Evolutionary conservation across 148 eudicot species (phyloP), one percentile per base, ranked within the genome.

Genomic region (Gaultheria prostrata): DNA sequence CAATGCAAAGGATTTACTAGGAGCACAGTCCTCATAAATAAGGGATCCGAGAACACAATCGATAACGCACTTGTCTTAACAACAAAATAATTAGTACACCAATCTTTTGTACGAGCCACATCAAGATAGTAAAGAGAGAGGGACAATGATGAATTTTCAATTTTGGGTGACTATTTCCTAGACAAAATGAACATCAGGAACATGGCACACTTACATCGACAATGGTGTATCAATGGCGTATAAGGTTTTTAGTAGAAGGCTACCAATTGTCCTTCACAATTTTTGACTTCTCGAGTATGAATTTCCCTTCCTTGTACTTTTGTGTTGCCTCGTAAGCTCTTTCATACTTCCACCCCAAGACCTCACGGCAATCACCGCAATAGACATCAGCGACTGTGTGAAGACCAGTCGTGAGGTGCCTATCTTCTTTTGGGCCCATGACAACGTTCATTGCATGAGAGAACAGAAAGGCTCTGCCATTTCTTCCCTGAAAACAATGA

Each of bases 351-450:
- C 89, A 88, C 18, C 89, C 89, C 71, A 88, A 53, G 11, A 77
- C 79, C 65, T 85, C 89, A 35, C 82, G 82, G 32, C 89, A 88
- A 72, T 85, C 87, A 2, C 18, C 69, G 80, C 89, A 88, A 53
- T 3, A 48, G 20, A 88, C 50, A 33, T 88, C 89, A 14, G 89
- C 89, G n/a, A 88, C 89, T 20, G 89, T 85, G 86, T 88, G 89
- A 77, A 88, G 86, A 59, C 89, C 89, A 11, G 89, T 85, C 73
- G 70, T 48, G 53, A 88, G 86, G 6, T 70, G 72, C 59, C 89
- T 76, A 26, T 88, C 87, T 46, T 88, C 89, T 83, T 82, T 85
- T 0, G 80, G 79, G 18, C 89, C 87, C 78, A 76, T 35, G 32
- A 80, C 82, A 5, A 88, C 70, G 79, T 88, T 88, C 87, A 85